Conservation (phyloP, 768 basidiomycete species). For the Phallus indusiatus region DNA sequence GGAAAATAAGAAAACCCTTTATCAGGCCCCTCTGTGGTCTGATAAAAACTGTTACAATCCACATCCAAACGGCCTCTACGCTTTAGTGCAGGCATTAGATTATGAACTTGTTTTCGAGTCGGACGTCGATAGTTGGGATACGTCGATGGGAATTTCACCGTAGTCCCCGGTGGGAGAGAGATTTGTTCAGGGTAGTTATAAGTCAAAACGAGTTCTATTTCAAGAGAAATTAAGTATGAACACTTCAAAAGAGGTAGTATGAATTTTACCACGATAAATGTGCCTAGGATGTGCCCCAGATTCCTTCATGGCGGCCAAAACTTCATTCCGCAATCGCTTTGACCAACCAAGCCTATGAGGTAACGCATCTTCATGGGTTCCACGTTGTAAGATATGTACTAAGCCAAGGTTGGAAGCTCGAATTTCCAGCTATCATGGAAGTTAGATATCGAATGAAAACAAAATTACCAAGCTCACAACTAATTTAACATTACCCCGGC, state of each 20-base stretch:
- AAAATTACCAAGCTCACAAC: too few species aligned
- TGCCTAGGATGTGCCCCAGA: neutral
- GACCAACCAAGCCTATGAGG: neutral
- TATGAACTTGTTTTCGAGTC: neutral
- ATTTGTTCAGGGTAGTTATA: neutral
- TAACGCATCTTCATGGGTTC: neutral
- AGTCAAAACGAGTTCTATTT: neutral
- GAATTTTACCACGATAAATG: neutral
- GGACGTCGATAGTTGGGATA: neutral
- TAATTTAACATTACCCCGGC: too few species aligned
- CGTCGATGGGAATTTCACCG: neutral
- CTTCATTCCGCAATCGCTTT: neutral
- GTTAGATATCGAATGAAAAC: too few species aligned
- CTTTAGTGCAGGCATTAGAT: neutral
- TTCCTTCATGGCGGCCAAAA: neutral
- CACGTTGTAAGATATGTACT: neutral
- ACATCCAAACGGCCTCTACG: neutral
- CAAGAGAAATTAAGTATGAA: neutral
- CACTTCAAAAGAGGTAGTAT: neutral
- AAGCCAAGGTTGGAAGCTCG: neutral
- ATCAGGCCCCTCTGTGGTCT: too few species aligned
- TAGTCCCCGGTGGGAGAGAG: neutral
- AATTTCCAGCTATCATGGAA: neutral
- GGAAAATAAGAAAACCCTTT: too few species aligned
- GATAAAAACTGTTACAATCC: too few species aligned